Evolutionary conservation across 345 rosid genomes (phyloP).

Genomic region (Lepidium didymum): DNA sequence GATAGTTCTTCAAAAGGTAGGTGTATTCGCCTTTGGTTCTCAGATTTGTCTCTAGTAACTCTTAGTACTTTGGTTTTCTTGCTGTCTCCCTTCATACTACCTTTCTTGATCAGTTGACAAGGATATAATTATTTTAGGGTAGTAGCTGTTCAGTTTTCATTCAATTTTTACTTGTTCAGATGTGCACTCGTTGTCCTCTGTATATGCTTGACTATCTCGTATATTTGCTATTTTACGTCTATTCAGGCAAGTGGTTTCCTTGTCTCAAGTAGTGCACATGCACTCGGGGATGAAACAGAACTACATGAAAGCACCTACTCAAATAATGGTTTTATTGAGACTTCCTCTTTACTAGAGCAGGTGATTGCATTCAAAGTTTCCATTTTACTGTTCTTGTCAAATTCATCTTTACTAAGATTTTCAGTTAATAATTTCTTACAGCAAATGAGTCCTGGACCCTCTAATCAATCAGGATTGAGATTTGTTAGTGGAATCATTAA

Average conservation of each 20-base stretch:
- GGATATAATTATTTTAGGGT: background rate
- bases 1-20: slow-evolving; percentile 84
- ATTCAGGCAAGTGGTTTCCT: slow-evolving; percentile 81
- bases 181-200: slow-evolving; percentile 1
- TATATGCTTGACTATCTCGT: background rate
- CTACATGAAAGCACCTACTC: slow-evolving; percentile 64
- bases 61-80: background rate
- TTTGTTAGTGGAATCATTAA: slow-evolving; percentile 84
- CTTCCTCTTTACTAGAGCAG: slow-evolving; percentile 72
- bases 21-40: slow-evolving; percentile 6
- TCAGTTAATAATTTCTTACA: slow-evolving; percentile 30
- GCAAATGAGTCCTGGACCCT: slow-evolving; percentile 59
- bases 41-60: background rate
- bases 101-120: background rate
- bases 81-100: background rate
- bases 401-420: slow-evolving; percentile 12
- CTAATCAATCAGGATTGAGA: slow-evolving; percentile 74
- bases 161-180: background rate
- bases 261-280: slow-evolving; percentile 62
- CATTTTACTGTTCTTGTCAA: slow-evolving; percentile 15
- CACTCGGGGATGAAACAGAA: slow-evolving; percentile 61
- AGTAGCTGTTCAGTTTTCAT: background rate
- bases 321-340: slow-evolving; percentile 41
- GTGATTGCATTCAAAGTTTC: slow-evolving; percentile 32
- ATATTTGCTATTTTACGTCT: background rate